Percentiles rank a stretch among this genome's conserved stretches.
Conservation (phyloP, 371 early-diverging fungal species). For the Nematocida homosporus region DNA sequence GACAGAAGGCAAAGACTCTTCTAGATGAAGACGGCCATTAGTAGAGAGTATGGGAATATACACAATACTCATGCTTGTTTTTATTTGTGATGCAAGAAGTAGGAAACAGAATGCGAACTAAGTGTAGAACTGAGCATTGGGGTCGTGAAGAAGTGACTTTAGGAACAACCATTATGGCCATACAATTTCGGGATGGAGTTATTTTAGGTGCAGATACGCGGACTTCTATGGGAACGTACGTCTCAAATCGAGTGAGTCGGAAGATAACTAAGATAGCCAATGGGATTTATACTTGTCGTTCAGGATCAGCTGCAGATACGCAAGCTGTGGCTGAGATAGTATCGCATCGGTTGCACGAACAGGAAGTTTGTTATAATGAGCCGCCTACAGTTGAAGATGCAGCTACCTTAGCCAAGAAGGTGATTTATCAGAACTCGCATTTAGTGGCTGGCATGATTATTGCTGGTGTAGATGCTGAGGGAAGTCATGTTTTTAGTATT, state of each 20-base stretch:
- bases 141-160: constrained; percentile 54
- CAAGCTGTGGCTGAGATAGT: constrained; percentile 92
- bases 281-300: constrained; percentile 87
- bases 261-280: constrained; percentile 94
- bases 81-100: constrained; percentile 48
- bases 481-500: constrained; percentile 76
- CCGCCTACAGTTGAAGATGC: constrained; percentile 78
- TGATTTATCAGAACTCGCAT: constrained; percentile 79
- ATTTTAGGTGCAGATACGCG: constrained; percentile 96
- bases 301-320: constrained; percentile 95
- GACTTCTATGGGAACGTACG: constrained; percentile 87
- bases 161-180: constrained; percentile 95
- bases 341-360: constrained; percentile 73
- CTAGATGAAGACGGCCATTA: not conserved
- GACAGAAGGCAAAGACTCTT: constrained; percentile 39
- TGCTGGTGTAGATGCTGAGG: constrained; percentile 85
- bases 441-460: constrained; percentile 93
- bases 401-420: constrained; percentile 81
- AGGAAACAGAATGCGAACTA: constrained; percentile 14
- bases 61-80: constrained; percentile 42
- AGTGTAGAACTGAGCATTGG: not conserved
- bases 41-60: constrained; percentile 19
- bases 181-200: constrained; percentile 84
- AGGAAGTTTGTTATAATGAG: constrained; percentile 70
- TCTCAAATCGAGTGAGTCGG: constrained; percentile 83